Evolutionary conservation across 306 rosid species (phyloP).

Genomic region (Prunus persica): DNA sequence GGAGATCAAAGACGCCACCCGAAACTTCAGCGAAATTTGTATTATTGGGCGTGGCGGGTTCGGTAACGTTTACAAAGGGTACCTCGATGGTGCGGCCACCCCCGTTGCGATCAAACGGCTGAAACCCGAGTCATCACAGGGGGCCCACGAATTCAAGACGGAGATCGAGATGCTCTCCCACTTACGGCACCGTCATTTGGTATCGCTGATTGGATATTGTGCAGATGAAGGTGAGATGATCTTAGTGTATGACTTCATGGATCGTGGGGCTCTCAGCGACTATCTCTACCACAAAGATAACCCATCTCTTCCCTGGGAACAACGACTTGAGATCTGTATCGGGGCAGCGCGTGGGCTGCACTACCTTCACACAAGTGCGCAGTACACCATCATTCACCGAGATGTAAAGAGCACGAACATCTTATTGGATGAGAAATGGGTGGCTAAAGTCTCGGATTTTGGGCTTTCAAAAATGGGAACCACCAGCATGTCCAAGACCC

Average conservation of each 20-base stretch:
- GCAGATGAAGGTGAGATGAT: conserved; percentile 20
- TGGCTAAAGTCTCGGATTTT: too few species aligned
- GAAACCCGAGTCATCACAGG: conserved; percentile 34
- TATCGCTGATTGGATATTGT: conserved; percentile 40
- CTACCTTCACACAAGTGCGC: conserved; percentile 26
- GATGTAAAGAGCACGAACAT: too few species aligned
- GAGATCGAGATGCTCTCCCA: conserved; percentile 46
- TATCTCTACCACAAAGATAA: too few species aligned
- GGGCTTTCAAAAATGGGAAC: too few species aligned
- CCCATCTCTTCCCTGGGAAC: too few species aligned
- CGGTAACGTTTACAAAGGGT: conserved; percentile 40
- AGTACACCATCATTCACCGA: too few species aligned
- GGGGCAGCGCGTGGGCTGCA: conserved; percentile 31
- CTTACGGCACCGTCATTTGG: conserved; percentile 36
- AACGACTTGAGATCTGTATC: conserved; percentile 12
- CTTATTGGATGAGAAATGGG: too few species aligned
- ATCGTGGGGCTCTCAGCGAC: too few species aligned
- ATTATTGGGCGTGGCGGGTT: conserved; percentile 37
- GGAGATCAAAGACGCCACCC: conserved; percentile 32
- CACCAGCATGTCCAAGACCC: too few species aligned
- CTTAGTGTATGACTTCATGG: too few species aligned
- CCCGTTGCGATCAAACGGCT: conserved; percentile 23
- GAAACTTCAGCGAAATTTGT: conserved; percentile 7
- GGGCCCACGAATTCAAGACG: conserved; percentile 34
- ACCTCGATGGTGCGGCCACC: neutral